phyloP scores from a whole-genome alignment of 441 rosid species.

The Syzygium syzygioides region DNA sequence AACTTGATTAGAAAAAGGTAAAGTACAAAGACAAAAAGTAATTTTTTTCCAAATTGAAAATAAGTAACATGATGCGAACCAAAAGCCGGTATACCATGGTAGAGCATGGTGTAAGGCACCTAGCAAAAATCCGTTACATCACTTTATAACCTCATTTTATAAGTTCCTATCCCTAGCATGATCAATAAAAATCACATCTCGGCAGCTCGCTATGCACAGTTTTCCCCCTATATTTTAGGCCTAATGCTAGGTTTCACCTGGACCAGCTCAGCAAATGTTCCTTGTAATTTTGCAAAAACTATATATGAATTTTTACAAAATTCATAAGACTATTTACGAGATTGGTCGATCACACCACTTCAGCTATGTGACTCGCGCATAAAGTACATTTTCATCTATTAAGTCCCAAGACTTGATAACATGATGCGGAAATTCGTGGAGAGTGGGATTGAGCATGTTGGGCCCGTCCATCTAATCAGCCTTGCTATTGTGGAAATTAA shows the following conservation, averaged over 20 bases:
- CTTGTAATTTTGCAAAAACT: not conserved
- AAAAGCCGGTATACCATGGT: not conserved
- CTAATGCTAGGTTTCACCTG: not conserved
- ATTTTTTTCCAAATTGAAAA: not conserved
- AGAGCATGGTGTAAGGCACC: not conserved
- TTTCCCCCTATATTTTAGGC: not conserved
- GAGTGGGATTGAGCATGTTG: not conserved
- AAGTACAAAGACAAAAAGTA: not conserved
- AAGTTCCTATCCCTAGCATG: not conserved
- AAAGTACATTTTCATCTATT: not conserved
- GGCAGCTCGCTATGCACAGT: accelerated
- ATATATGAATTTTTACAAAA: not conserved
- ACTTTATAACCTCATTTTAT: not conserved
- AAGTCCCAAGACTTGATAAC: not conserved
- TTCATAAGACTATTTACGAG: too few relatives aligned
- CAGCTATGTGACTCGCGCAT: not conserved
- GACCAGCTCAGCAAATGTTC: not conserved
- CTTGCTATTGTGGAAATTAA: not conserved
- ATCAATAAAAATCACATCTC: not conserved
- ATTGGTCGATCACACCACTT: not conserved
- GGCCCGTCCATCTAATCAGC: not conserved
- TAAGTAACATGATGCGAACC: not conserved
- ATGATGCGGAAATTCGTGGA: not conserved
- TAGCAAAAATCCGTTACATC: not conserved
- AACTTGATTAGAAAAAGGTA: not conserved